Evolutionary conservation across 371 early-diverging fungal species (phyloP), one percentile per base, ranked within the genome.

Genomic region (Lichtheimia ornata): DNA sequence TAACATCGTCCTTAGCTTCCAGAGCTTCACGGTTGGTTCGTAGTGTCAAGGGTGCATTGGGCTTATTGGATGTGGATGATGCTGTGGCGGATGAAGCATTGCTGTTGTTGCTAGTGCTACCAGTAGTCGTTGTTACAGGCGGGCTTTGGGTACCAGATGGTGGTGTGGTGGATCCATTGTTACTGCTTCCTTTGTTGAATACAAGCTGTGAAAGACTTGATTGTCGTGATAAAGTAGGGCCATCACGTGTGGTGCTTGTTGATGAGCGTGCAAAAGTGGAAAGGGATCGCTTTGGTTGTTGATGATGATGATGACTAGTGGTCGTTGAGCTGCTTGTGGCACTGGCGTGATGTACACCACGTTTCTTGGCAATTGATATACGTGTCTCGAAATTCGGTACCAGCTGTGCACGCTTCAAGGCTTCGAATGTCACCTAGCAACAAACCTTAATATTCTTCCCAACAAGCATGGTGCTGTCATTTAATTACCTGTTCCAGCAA

Each of bases 321-420:
- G 13, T 58, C 59, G n/a, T 49, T 20, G 15, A 43, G 64, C 9
- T 60, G 62, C 18, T 47, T 53, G 18, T 62, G 47, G 7, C 41
- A 47, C 18, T 47, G 62, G 70, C 64, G 14, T 50, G 58, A 14
- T 51, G 56, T 5, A 81, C 64, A 22, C 79, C 81, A 45, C 79
- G 70, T 44, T 77, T 76, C 44, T 78, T 77, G 11, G 81, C 81
- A 30, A 81, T 47, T 1, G 78, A 73, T 35, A 81, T 77, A 15
- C 81, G 71, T 1, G 76, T 76, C 53, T 81, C 81, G 56, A 81
- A 81, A 53, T 81, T 81, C 15, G 81, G 81, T 11, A 81, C 81
- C 0, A 78, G 60, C 47, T 81, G 78, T 7, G 81, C 81, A 20
- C 81, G 69, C 45, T 78, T 81, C 14, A 78, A 54, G 14, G 81